These are phyloP conservation scores for Epicoccum sorghinum DNA, from an alignment of 2,329 filamentous ascomycete species.

Conservation along the genomic window DNA sequence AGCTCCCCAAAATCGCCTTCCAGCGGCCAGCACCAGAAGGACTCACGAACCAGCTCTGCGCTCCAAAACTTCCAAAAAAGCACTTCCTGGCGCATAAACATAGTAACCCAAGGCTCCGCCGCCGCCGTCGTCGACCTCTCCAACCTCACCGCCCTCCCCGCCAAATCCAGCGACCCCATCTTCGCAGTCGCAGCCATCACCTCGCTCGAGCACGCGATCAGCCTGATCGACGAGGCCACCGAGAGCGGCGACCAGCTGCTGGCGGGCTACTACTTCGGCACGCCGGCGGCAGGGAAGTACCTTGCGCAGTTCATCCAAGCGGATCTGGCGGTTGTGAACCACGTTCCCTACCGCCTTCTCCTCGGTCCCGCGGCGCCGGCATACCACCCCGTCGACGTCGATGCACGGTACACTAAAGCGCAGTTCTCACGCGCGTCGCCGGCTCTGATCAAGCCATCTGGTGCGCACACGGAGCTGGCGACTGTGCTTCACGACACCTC, in stretches of 20 bases:
- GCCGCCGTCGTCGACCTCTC: conserved; percentile 37
- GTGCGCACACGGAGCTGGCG: conserved; percentile 26
- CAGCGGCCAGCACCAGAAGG: conserved; percentile 13
- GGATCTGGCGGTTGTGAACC: conserved; percentile 61
- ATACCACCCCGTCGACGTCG: conserved; percentile 21
- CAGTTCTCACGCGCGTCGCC: conserved; percentile 32
- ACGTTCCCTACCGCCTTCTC: conserved; percentile 62
- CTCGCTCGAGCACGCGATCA: conserved; percentile 62
- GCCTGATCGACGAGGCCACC: conserved; percentile 49
- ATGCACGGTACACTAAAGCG: conserved; percentile 24
- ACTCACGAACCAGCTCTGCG: conserved; percentile 7
- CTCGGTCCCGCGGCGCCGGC: conserved; percentile 39
- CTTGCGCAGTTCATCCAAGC: conserved; percentile 62
- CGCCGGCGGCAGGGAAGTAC: conserved; percentile 61
- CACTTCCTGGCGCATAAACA: conserved; percentile 27
- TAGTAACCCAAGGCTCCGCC: conserved; percentile 33
- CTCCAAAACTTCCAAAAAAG: conserved; percentile 20
- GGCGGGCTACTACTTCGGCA: conserved; percentile 61
- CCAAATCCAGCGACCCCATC: conserved; percentile 52
- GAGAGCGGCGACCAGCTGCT: conserved; percentile 37
- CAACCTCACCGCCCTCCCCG: conserved; percentile 27
- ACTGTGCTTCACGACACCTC: conserved; percentile 13
- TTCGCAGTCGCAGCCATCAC: conserved; percentile 56
- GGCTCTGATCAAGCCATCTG: conserved; percentile 18
- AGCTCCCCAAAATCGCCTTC: conserved; percentile 13